Percentiles rank a stretch among this genome's conserved stretches.
Evolutionary conservation across 2,329 filamentous ascomycete species (phyloP).

Genomic region (Dothistroma pini): DNA sequence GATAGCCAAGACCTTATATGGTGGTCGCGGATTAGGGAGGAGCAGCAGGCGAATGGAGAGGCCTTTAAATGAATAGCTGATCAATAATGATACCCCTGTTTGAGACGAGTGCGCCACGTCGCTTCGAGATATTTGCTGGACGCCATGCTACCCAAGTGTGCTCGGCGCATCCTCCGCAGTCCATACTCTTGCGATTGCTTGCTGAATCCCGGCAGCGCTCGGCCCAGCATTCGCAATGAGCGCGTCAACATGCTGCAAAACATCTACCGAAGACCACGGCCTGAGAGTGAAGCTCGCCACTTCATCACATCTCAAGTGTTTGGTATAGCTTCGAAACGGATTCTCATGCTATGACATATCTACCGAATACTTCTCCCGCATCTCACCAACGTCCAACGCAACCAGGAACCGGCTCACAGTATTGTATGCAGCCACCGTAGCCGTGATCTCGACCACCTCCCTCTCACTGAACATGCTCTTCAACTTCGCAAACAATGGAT

Average conservation of each 20-base stretch:
- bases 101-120: not conserved
- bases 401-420: slow-evolving; percentile 82
- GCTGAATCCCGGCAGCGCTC: too few relatives aligned
- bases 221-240: too few relatives aligned
- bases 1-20: not conserved
- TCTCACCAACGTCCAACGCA: slow-evolving; percentile 63
- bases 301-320: too few relatives aligned
- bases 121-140: not conserved
- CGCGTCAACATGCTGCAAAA: too few relatives aligned
- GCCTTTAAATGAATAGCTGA: not conserved
- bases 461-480: slow-evolving; percentile 61
- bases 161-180: slow-evolving; percentile 13
- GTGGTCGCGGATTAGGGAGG: not conserved
- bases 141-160: not conserved
- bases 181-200: too few relatives aligned
- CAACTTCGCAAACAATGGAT: slow-evolving; percentile 63
- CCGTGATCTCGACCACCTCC: slow-evolving; percentile 77
- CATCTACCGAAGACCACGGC: too few relatives aligned
- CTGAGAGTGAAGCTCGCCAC: too few relatives aligned
- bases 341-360: slow-evolving; percentile 20
- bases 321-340: too few relatives aligned
- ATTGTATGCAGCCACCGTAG: slow-evolving; percentile 77
- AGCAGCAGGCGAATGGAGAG: not conserved
- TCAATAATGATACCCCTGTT: not conserved
- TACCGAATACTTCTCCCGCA: slow-evolving; percentile 32